phyloP scores from a whole-genome alignment of 108 stramenopile species.

The Skeletonema grethae region DNA sequence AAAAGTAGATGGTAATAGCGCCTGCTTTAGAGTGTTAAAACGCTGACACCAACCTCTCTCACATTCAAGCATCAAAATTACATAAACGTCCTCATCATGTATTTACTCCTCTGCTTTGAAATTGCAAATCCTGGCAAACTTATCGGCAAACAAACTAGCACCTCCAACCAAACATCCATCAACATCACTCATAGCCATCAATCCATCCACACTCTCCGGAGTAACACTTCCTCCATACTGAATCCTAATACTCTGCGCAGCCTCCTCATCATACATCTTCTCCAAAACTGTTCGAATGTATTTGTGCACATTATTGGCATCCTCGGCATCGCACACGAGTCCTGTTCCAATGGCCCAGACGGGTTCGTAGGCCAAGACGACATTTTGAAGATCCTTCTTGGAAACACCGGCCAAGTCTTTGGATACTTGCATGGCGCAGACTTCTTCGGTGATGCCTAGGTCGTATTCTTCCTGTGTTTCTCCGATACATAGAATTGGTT shows the following conservation, averaged over 20 bases:
- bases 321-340: conserved; percentile 35
- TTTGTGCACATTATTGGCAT: conserved; percentile 51
- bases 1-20: background rate
- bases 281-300: conserved; percentile 40
- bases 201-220: conserved; percentile 68
- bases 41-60: background rate
- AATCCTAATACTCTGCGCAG: conserved; percentile 57
- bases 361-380: conserved; percentile 93
- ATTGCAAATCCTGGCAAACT: conserved; percentile 71
- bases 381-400: conserved; percentile 45
- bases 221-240: conserved; percentile 83
- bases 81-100: background rate
- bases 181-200: conserved; percentile 81
- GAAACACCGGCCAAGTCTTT: conserved; percentile 69
- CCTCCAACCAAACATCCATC: conserved; percentile 85
- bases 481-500: conserved; percentile 75
- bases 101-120: background rate
- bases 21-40: background rate
- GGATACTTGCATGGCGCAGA: conserved; percentile 62
- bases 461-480: conserved; percentile 73
- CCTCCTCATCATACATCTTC: conserved; percentile 55
- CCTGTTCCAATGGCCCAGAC: conserved; percentile 96
- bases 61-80: background rate
- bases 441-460: conserved; percentile 48
- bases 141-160: conserved; percentile 76